Percentiles rank a stretch among this genome's conserved stretches.
Evolutionary conservation across 305 asterid genomes (phyloP).

Genomic region (Fraxinus xanthoxyloides): DNA sequence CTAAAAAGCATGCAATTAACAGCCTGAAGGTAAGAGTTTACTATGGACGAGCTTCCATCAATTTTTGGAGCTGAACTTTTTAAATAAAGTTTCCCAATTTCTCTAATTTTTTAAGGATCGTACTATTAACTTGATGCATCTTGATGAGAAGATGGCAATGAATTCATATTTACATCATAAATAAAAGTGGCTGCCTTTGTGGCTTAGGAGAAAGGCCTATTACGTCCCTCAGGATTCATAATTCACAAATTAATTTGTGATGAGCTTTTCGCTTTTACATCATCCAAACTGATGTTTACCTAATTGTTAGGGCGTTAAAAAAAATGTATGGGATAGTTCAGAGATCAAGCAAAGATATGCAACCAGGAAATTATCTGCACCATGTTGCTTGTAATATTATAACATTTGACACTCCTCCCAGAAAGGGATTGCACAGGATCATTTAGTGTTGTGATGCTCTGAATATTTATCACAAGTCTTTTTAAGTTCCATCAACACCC

Average conservation of each 20-base stretch:
- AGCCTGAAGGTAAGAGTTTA: background rate
- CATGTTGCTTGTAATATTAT: background rate
- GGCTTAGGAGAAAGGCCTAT: background rate
- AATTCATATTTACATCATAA: background rate
- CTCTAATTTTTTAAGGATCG: background rate
- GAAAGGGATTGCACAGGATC: background rate
- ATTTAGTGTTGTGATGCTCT: background rate
- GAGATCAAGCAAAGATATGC: background rate
- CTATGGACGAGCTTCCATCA: background rate
- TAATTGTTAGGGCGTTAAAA: background rate
- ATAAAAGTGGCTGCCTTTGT: background rate
- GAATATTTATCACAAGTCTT: background rate
- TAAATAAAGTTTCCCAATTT: background rate
- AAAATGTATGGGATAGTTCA: background rate
- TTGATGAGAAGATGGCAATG: background rate
- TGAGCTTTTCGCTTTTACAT: background rate
- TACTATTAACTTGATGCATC: background rate
- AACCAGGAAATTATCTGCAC: background rate
- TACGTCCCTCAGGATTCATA: background rate
- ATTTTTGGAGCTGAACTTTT: background rate
- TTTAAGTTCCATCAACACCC: background rate
- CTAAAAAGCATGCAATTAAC: background rate
- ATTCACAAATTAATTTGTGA: background rate
- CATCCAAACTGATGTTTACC: background rate
- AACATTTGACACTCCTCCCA: background rate